A percentile compares a stretch with the other conserved stretches of the same genome.
These are phyloP conservation scores for Coemansia sp. DNA, from an alignment of 192 early-diverging fungal species.

Conservation along the genomic window DNA sequence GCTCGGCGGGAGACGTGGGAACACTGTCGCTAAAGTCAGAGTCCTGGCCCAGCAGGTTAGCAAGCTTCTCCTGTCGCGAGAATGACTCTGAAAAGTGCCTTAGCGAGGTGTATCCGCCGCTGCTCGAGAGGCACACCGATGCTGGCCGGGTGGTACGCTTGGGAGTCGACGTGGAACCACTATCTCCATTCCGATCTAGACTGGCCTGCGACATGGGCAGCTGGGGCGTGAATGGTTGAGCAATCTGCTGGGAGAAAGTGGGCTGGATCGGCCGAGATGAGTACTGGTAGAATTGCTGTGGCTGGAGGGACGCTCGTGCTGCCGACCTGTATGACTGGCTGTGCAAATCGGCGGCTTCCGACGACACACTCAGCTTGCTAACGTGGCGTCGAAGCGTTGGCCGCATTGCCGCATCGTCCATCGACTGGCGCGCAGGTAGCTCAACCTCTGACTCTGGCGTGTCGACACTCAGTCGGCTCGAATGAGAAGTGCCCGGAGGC, in stretches of 20 bases:
- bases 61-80: conserved; percentile 46
- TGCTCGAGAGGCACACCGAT: conserved; percentile 34
- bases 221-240: not conserved
- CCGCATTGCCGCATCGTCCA: conserved; percentile 38
- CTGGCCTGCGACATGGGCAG: not conserved
- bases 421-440: conserved; percentile 39
- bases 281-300: conserved; percentile 28
- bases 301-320: conserved; percentile 39
- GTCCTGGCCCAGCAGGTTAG: conserved; percentile 32
- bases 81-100: conserved; percentile 28
- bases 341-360: conserved; percentile 26
- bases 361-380: conserved; percentile 46
- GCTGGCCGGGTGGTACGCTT: conserved; percentile 31
- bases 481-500: conserved; percentile 10
- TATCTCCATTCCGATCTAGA: conserved; percentile 7
- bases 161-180: not conserved
- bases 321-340: conserved; percentile 7
- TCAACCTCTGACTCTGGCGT: conserved; percentile 35
- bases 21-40: conserved; percentile 32
- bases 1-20: conserved; percentile 32
- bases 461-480: conserved; percentile 32
- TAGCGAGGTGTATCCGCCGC: conserved; percentile 9
- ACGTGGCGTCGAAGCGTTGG: conserved; percentile 36
- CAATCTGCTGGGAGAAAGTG: not conserved
- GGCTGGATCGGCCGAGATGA: conserved; percentile 17